Percentiles rank a stretch among this genome's conserved stretches.
Conservation (phyloP, 371 early-diverging fungal species). For the Circinella minor region DNA sequence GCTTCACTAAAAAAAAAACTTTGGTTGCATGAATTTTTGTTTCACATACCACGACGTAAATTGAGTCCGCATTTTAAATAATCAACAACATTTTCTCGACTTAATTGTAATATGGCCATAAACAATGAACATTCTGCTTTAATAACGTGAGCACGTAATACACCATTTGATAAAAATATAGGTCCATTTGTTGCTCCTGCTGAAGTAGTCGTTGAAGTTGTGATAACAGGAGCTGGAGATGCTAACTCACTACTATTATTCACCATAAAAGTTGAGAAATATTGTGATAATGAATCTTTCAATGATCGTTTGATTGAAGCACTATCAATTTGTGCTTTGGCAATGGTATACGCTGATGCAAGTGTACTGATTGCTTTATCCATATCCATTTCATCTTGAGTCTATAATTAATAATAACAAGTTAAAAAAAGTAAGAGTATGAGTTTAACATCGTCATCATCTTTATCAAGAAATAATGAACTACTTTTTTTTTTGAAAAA, state of each 20-base stretch:
- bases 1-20: not conserved
- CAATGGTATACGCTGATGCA: constrained; percentile 43
- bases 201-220: constrained; percentile 14
- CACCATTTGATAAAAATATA: constrained; percentile 57
- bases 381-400: constrained; percentile 39
- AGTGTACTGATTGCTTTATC: constrained; percentile 41
- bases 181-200: constrained; percentile 21
- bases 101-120: constrained; percentile 58
- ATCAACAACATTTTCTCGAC: constrained; percentile 59
- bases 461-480: too few relatives aligned
- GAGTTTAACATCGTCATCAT: not conserved
- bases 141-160: constrained; percentile 62
- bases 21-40: not conserved
- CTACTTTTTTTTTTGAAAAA: not conserved
- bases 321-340: constrained; percentile 47
- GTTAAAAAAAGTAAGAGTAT: too few relatives aligned
- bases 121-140: constrained; percentile 62
- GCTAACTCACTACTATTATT: constrained; percentile 27
- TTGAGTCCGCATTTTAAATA: constrained; percentile 71
- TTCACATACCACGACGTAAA: constrained; percentile 56
- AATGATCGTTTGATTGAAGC: constrained; percentile 41
- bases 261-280: constrained; percentile 33
- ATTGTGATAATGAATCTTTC: constrained; percentile 42
- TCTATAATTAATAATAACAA: constrained; percentile 25
- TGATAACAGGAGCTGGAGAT: constrained; percentile 22